Evolutionary conservation across 306 rosid species (phyloP).

Genomic region (Corylus americana): DNA sequence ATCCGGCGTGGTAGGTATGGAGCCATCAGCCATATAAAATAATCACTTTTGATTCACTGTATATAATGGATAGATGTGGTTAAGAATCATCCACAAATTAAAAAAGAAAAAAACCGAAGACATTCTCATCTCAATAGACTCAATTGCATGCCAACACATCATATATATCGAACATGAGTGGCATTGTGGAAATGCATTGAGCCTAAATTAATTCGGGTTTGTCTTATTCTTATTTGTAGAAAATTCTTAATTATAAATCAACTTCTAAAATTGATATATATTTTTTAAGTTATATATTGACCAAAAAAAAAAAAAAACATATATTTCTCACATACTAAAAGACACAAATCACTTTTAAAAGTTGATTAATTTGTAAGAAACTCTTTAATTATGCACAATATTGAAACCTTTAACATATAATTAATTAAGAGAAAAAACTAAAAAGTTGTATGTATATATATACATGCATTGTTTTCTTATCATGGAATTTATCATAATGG

Average conservation of each 20-base stretch:
- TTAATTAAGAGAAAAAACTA: background rate
- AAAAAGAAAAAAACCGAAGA: background rate
- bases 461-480: too few relatives aligned
- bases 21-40: conserved; percentile 6
- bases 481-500: too few relatives aligned
- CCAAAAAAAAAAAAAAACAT: too few relatives aligned
- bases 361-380: too few relatives aligned
- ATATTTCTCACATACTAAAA: too few relatives aligned
- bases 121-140: background rate
- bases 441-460: too few relatives aligned
- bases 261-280: too few relatives aligned
- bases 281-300: too few relatives aligned
- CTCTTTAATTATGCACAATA: too few relatives aligned
- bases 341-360: too few relatives aligned
- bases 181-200: background rate
- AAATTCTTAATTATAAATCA: too few relatives aligned
- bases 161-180: background rate
- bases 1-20: conserved; percentile 26
- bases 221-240: background rate
- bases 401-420: too few relatives aligned
- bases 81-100: background rate
- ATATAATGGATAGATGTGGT: conserved; percentile 5
- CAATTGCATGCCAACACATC: background rate
- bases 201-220: background rate
- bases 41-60: conserved; percentile 1